phyloP scores from a whole-genome alignment of 805 yeast genomes.

The Wickerhamomyces hampshirensis region DNA sequence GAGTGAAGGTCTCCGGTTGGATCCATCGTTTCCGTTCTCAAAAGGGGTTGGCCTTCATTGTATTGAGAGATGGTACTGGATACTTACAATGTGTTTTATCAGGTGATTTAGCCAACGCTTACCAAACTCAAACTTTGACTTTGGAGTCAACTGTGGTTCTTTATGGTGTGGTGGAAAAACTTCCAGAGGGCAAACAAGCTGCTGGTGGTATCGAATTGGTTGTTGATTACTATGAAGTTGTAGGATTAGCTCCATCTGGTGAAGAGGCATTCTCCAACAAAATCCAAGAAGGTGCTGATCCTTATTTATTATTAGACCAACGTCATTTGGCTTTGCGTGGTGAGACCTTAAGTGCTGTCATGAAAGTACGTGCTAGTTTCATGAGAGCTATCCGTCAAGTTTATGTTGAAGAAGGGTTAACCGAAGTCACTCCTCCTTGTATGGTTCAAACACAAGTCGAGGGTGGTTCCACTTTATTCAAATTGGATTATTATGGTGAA shows the following conservation, averaged over 20 bases:
- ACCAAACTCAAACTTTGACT: slow-evolving; percentile 78
- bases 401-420: slow-evolving; percentile 64
- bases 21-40: slow-evolving; percentile 90
- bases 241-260: slow-evolving; percentile 95
- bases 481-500: slow-evolving; percentile 92
- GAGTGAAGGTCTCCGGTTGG: slow-evolving; percentile 91
- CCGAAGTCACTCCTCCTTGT: slow-evolving; percentile 98
- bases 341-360: slow-evolving; percentile 84
- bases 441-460: slow-evolving; percentile 99
- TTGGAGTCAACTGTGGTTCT: slow-evolving; percentile 80
- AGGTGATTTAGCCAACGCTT: slow-evolving; percentile 91
- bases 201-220: slow-evolving; percentile 95
- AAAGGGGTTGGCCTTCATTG: slow-evolving; percentile 86
- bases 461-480: slow-evolving; percentile 96
- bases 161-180: slow-evolving; percentile 72
- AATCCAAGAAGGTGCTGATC: slow-evolving; percentile 91
- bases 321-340: slow-evolving; percentile 97
- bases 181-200: slow-evolving; percentile 96
- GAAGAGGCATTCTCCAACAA: slow-evolving; percentile 93
- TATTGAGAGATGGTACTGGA: slow-evolving; percentile 94
- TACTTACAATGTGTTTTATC: slow-evolving; percentile 79
- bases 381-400: slow-evolving; percentile 71
- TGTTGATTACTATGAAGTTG: slow-evolving; percentile 83
- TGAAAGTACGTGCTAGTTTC: slow-evolving; percentile 89
- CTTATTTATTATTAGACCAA: slow-evolving; percentile 85